Conservation (phyloP, 2,329 filamentous ascomycete genomes). For the Botrytis sinoallii region DNA sequence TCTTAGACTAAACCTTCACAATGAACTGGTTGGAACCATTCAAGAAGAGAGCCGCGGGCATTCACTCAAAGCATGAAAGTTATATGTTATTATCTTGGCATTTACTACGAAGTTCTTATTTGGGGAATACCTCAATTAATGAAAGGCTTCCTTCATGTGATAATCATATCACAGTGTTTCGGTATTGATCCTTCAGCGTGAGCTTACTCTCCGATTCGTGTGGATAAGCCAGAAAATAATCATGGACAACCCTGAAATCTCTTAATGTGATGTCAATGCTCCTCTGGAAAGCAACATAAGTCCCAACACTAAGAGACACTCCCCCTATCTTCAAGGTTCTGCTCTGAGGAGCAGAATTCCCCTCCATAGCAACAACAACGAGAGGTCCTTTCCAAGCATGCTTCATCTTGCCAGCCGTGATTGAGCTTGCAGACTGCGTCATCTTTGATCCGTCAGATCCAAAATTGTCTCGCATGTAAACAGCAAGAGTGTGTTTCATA, state of each 20-base stretch:
- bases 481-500: background rate
- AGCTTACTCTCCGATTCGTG: background rate
- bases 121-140: background rate
- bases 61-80: background rate
- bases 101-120: background rate
- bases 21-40: background rate
- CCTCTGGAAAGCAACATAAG: background rate
- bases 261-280: background rate
- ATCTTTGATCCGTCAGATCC: conserved; percentile 6
- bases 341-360: background rate
- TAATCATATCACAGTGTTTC: background rate
- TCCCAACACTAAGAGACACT: background rate
- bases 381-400: background rate
- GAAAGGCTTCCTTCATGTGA: background rate
- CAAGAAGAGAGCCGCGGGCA: background rate
- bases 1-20: background rate
- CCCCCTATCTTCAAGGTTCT: background rate
- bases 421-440: background rate
- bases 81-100: background rate
- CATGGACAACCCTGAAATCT: conserved; percentile 10
- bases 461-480: background rate
- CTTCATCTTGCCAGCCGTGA: background rate
- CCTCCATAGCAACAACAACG: background rate
- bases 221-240: conserved; percentile 7
- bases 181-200: background rate